phyloP scores from a whole-genome alignment of 345 rosid species.

The Ceriops tagal region DNA sequence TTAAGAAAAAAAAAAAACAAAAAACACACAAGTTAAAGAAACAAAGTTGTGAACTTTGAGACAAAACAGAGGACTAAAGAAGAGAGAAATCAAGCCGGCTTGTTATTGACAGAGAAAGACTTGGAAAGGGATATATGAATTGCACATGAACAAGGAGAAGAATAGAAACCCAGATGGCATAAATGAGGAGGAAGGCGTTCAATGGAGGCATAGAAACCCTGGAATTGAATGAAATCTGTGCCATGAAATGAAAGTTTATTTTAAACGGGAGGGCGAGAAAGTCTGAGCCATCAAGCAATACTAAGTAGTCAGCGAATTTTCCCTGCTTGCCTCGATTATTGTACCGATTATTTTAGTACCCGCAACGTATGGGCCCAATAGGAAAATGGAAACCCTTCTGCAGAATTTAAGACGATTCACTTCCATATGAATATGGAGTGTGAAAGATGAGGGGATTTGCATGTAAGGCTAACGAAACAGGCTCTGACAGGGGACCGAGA shows the following conservation, averaged over 20 bases:
- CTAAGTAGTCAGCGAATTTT: conserved; percentile 24
- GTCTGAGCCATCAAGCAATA: neutral
- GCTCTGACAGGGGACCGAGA: no score
- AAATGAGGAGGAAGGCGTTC: conserved; percentile 14
- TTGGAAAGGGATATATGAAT: conserved; percentile 4
- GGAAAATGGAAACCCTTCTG: neutral
- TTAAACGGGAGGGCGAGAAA: conserved; percentile 9
- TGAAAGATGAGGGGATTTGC: no score
- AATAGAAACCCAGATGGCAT: conserved; percentile 22
- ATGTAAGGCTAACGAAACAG: no score
- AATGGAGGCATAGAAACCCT: conserved; percentile 9
- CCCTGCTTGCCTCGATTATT: conserved; percentile 14
- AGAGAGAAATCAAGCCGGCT: conserved; percentile 27
- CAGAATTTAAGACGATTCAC: no score
- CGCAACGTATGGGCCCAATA: conserved; percentile 9
- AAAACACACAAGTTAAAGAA: neutral
- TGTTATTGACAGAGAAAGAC: conserved; percentile 19
- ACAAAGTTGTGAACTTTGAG: neutral
- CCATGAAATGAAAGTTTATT: conserved; percentile 24
- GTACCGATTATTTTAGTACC: conserved; percentile 4
- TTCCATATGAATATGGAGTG: no score
- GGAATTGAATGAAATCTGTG: conserved; percentile 18
- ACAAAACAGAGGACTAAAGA: neutral
- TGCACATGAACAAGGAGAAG: conserved; percentile 21
- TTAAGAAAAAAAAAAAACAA: no score